Conservation (phyloP, 148 eudicot species). For the Rhododendron ferrugineum region DNA sequence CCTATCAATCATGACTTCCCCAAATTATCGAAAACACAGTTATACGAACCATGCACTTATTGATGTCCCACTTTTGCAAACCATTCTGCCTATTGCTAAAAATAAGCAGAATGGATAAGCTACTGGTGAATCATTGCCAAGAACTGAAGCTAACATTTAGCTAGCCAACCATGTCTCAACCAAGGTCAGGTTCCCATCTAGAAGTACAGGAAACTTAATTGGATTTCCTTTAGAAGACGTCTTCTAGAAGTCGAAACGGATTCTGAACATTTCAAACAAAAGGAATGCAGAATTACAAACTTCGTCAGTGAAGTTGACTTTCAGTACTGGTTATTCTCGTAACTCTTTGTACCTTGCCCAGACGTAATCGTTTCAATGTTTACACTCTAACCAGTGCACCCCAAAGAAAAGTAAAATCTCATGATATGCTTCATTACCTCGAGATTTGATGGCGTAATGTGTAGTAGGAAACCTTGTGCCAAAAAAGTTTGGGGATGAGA, state of each 20-base stretch:
- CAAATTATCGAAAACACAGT: neutral
- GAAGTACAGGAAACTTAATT: neutral
- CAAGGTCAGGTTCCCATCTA: neutral
- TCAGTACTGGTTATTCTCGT: neutral
- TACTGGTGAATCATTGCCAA: neutral
- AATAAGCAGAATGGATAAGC: neutral
- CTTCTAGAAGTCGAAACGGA: neutral
- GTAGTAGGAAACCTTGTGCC: neutral
- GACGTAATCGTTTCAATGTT: neutral
- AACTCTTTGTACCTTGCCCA: neutral
- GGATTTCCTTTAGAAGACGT: neutral
- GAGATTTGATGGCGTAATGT: neutral
- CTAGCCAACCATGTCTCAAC: neutral
- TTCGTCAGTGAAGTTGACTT: neutral
- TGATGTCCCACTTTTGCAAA: neutral
- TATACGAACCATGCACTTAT: neutral
- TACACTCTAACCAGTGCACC: neutral
- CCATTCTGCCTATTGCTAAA: neutral
- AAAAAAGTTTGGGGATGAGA: neutral
- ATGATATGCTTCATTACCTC: neutral
- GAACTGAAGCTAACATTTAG: neutral
- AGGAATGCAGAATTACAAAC: neutral
- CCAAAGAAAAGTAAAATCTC: neutral
- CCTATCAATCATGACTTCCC: neutral
- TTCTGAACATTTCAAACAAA: neutral